Evolutionary conservation across 768 basidiomycete genomes (phyloP).

Genomic region (Psilocybe tampanensis): DNA sequence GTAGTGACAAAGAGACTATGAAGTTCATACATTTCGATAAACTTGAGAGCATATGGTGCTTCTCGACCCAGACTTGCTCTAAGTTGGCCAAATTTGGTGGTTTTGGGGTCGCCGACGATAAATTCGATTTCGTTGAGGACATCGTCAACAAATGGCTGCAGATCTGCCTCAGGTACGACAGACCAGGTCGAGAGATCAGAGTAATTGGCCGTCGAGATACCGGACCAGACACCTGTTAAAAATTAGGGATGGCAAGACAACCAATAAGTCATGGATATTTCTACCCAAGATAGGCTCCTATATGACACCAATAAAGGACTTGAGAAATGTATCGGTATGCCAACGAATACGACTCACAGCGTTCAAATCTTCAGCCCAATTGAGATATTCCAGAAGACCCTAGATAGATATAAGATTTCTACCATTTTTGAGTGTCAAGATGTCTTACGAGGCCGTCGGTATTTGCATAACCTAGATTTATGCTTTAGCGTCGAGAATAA

Average conservation of each 20-base stretch:
- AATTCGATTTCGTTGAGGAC: constrained; percentile 52
- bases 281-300: constrained; percentile 20
- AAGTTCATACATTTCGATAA: constrained; percentile 48
- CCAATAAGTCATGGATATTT: background rate
- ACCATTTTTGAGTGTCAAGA: background rate
- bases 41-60: constrained; percentile 50
- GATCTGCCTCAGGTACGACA: constrained; percentile 33
- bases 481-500: background rate
- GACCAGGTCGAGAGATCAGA: constrained; percentile 38
- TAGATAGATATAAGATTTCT: constrained; percentile 1
- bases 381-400: constrained; percentile 43
- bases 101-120: constrained; percentile 49
- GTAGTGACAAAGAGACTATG: background rate
- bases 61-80: constrained; percentile 57
- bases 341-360: constrained; percentile 9
- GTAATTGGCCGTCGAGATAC: constrained; percentile 33
- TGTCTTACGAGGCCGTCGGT: constrained; percentile 53
- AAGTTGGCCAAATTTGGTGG: constrained; percentile 38
- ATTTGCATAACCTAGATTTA: constrained; percentile 46
- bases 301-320: background rate
- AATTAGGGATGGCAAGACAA: background rate
- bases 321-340: background rate
- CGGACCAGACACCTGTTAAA: constrained; percentile 25
- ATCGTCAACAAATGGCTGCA: constrained; percentile 37
- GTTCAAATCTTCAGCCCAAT: constrained; percentile 42